These are phyloP conservation scores for Eimeria praecox DNA, from an alignment of 169 alveolate genomes.

Conservation along the genomic window DNA sequence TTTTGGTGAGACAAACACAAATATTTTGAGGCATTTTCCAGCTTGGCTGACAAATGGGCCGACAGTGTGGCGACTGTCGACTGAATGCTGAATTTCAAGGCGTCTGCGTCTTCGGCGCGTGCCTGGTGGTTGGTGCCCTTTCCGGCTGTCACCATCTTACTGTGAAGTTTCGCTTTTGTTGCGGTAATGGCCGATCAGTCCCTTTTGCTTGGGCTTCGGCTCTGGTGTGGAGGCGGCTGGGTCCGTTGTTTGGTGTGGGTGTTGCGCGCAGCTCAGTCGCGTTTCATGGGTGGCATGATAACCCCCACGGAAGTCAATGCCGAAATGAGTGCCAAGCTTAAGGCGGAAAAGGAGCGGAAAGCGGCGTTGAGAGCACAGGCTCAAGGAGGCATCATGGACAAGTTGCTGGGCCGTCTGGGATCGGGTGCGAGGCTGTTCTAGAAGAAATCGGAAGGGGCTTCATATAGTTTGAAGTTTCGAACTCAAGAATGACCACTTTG, in stretches of 20 bases:
- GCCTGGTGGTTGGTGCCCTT: neutral
- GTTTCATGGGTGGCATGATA: slow-evolving; percentile 66
- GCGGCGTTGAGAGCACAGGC: slow-evolving; percentile 61
- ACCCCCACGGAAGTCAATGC: slow-evolving; percentile 48
- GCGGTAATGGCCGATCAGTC: neutral
- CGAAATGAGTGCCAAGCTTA: slow-evolving; percentile 60
- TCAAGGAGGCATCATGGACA: slow-evolving; percentile 65
- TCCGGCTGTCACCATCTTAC: neutral
- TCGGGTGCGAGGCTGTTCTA: slow-evolving; percentile 64
- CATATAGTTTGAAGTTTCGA: slow-evolving; percentile 20
- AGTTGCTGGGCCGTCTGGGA: slow-evolving; percentile 67
- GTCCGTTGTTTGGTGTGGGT: neutral
- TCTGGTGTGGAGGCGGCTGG: neutral
- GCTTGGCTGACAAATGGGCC: neutral
- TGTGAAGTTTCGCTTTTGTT: neutral
- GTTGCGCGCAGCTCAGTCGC: slow-evolving; percentile 63
- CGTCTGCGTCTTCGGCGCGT: neutral
- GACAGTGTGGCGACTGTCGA: neutral
- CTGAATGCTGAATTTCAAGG: neutral
- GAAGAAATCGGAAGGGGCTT: neutral
- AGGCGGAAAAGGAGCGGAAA: slow-evolving; percentile 62
- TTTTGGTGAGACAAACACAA: slow-evolving; percentile 34
- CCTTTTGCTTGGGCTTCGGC: neutral
- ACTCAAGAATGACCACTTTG: neutral
- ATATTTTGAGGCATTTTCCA: neutral